Percentiles rank a stretch among this genome's conserved stretches.
Conservation (phyloP, 75 land plant genomes). For the Sequoia sempervirens region DNA sequence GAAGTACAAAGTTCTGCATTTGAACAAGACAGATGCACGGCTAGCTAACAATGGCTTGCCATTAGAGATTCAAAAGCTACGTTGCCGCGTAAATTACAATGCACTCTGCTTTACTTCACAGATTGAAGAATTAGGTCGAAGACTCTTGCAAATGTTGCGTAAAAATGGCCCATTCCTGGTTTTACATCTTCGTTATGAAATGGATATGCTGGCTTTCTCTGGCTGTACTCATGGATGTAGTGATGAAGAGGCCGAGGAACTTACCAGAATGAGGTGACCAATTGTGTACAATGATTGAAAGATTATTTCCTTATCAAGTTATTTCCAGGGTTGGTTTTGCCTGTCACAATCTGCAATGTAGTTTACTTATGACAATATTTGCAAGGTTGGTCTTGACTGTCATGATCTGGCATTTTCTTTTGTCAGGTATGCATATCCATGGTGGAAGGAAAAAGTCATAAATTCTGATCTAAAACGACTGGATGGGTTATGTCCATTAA, state of each 20-base stretch:
- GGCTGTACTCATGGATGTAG: slow-evolving; percentile 71
- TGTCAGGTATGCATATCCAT: slow-evolving; percentile 48
- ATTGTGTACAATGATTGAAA: neutral
- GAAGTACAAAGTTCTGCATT: slow-evolving; percentile 50
- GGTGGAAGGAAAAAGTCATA: slow-evolving; percentile 66
- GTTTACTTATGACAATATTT: neutral
- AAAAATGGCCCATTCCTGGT: slow-evolving; percentile 40
- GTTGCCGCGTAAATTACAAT: slow-evolving; percentile 77
- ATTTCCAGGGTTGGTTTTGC: neutral
- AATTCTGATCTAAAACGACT: slow-evolving; percentile 35
- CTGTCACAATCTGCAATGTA: neutral
- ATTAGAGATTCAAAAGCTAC: slow-evolving; percentile 44
- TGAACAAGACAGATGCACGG: slow-evolving; percentile 57
- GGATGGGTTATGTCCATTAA: slow-evolving; percentile 54
- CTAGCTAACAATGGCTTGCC: slow-evolving; percentile 57
- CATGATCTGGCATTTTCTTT: slow-evolving; percentile 49
- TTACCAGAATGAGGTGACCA: slow-evolving; percentile 47
- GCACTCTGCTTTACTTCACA: slow-evolving; percentile 63
- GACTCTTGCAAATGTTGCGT: slow-evolving; percentile 25
- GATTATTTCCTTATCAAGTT: neutral
- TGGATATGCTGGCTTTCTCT: slow-evolving; percentile 80
- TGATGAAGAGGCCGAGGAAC: slow-evolving; percentile 45
- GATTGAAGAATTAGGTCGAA: slow-evolving; percentile 70
- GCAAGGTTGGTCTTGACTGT: slow-evolving; percentile 40
- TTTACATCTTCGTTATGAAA: slow-evolving; percentile 70